Evolutionary conservation across 2,329 filamentous ascomycete genomes (phyloP), one percentile per base, ranked within the genome.

Genomic region (Alternaria arbusti): DNA sequence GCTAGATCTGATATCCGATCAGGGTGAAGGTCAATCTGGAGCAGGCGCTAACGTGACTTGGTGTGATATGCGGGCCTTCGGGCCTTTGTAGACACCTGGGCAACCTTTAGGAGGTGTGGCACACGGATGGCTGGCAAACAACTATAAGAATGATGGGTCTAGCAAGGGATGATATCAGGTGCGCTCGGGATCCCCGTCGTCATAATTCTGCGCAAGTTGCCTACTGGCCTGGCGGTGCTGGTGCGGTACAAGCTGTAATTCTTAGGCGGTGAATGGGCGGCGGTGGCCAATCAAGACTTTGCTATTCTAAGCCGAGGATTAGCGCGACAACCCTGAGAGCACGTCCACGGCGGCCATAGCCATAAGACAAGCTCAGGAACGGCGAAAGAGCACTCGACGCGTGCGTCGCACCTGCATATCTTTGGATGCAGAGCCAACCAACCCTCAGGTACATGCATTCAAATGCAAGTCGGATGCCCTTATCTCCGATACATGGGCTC

Each of bases 31-130:
- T 57, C 57, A 57, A 54, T 58, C 63, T 58, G 55, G 59, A 56
- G 62, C 66, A 68, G 64, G 69, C 65, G 64, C 67, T 66, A 73
- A 74, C 70, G 74, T 74, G 69, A 72, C 63, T 68, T 59, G 65
- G 64, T 57, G 66, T 65, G 61, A 65, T 71, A 66, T 65, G 67
- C 69, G 68, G 70, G 60, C 28, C 64, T 65, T 67, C 61, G 36
- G 65, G 59, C 54, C 65, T 70, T 68, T 61, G 67, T 69, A 66
- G 36, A 43, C 59, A 60, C 57, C 58, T 69, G 65, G 36, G 40
- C 59, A 60, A 59, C 58, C 60, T 54, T 58, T 56, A 57, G 57
- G 49, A 59, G 59, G 61, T 67, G 67, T 67, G 63, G 63, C 66
- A 64, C 65, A 60, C 63, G 46, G 65, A 57, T 59, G 59, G 61